Base-by-base conservation (phyloP, 208 protist genomes). In the Trypanosoma rangeli region DNA sequence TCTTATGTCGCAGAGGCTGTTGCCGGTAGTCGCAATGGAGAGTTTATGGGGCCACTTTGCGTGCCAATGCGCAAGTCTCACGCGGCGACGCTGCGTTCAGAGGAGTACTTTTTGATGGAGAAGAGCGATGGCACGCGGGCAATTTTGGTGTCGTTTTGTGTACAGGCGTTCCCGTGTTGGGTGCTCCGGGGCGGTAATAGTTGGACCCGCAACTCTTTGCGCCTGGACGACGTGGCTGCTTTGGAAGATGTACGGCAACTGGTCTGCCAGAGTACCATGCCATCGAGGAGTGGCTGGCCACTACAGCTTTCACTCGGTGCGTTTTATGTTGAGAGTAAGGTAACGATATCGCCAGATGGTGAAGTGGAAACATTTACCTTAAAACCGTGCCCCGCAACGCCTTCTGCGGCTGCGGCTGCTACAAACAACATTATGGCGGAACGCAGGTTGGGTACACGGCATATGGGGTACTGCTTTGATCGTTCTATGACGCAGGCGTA, bases 71-170 rank as follows among this genome's bases (percentile, higher is more conserved):
- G 82, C n/a, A 85, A 83, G 49, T 68, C 72, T 31, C 72, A 92
- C 70, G 44, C 75, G 50, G n/a, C 29, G 0, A 26, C 50, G 37
- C 49, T 89, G 29, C 66, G 59, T 5, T 46, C 66, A 37, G 48
- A 65, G 4, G n/a, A 52, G 44, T 94, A 92, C 73, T 81, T 79
- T 15, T 65, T 94, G 20, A 92, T 86, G 7, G 86, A 94, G 63
- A 94, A 94, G 65, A 92, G 86, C 57, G 89, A 94, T 74, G 89
- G 89, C n/a, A 56, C 84, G 16, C 89, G 89, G 1, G 78, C 89
- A 12, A 64, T 94, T 22, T 59, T 84, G 15, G 74, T 88, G 5
- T 73, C 79, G 24, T 53, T 82, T 35, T 57, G 57, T 64, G 52
- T 33, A 3, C 37, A 64, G 13, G 15, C 37, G n/a, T 84, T 90